phyloP scores from a whole-genome alignment of 2,329 filamentous ascomycete genomes.

The Ophiostoma populinum region DNA sequence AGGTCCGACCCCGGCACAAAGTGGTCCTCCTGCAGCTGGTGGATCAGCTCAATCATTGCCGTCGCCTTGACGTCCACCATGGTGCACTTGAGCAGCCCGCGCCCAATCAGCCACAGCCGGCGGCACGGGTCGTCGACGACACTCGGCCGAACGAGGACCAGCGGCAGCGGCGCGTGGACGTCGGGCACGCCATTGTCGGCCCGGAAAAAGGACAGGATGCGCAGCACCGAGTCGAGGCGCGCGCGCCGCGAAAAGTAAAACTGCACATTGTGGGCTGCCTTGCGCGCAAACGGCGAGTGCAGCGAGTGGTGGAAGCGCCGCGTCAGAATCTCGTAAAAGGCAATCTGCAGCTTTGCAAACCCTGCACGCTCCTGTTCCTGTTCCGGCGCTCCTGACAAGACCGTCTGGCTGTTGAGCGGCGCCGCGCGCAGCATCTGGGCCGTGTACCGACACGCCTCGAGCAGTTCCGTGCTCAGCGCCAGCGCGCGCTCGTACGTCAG shows the following conservation, averaged over 20 bases:
- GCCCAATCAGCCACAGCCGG: conserved; percentile 9
- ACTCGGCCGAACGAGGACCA: background rate
- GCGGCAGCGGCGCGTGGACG: conserved; percentile 1
- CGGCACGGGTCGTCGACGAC: conserved; percentile 4
- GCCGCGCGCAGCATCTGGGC: conserved; percentile 4
- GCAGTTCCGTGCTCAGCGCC: conserved; percentile 11
- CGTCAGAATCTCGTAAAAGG: conserved; percentile 11
- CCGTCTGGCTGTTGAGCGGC: conserved; percentile 2
- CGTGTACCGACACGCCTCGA: conserved; percentile 9
- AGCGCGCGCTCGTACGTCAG: conserved; percentile 12
- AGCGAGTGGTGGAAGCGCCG: conserved; percentile 13
- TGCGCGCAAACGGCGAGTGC: conserved; percentile 12
- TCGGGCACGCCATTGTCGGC: background rate
- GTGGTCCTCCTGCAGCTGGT: conserved; percentile 11
- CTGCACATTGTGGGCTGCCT: conserved; percentile 8
- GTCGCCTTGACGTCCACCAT: conserved; percentile 10
- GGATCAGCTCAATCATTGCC: conserved; percentile 9
- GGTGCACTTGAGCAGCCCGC: conserved; percentile 12
- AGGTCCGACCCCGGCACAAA: conserved; percentile 7
- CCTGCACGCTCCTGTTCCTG: conserved; percentile 1
- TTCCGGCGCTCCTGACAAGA: background rate
- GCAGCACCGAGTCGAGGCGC: conserved; percentile 10
- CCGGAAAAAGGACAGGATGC: conserved; percentile 7
- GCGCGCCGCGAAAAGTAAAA: conserved; percentile 12
- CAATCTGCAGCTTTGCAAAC: conserved; percentile 9